Conservation (phyloP, 139 green algal genomes). For the Micractinium sp. region DNA sequence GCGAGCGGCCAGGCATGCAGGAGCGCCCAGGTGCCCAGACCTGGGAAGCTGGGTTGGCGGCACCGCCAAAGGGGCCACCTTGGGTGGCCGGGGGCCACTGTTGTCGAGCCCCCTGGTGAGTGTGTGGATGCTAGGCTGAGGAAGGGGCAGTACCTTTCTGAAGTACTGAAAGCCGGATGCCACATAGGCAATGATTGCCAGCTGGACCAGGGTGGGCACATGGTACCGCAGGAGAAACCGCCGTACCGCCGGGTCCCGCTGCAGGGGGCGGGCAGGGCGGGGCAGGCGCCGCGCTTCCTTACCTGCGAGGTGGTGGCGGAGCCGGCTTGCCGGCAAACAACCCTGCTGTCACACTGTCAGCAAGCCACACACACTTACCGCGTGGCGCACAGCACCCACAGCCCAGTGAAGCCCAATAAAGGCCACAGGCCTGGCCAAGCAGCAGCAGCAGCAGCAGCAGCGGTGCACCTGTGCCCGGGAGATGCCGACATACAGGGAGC, state of each 20-base stretch:
- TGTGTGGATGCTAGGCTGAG: neutral
- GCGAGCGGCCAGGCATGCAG: neutral
- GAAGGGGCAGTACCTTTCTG: constrained; percentile 40
- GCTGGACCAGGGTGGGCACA: constrained; percentile 51
- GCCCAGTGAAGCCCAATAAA: neutral
- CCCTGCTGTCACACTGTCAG: neutral
- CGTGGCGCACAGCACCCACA: neutral
- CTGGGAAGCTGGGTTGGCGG: neutral
- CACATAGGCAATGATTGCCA: constrained; percentile 57
- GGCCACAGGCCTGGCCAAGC: neutral
- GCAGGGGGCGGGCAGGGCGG: neutral
- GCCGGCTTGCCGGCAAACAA: neutral
- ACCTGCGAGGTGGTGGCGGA: neutral
- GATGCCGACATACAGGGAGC: constrained; percentile 42
- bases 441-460: neutral
- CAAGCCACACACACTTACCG: neutral
- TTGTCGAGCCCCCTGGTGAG: too few relatives aligned
- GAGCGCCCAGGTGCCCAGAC: too few relatives aligned
- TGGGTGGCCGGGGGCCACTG: too few relatives aligned
- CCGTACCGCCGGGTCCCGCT: constrained; percentile 36
- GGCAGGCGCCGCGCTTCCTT: neutral
- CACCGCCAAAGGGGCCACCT: too few relatives aligned
- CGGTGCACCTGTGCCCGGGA: constrained; percentile 54
- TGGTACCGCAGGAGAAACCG: constrained; percentile 44
- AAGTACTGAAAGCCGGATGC: constrained; percentile 42